These are phyloP conservation scores for Penicillium sp. DNA, from an alignment of 2,329 filamentous ascomycete species.

Conservation along the genomic window DNA sequence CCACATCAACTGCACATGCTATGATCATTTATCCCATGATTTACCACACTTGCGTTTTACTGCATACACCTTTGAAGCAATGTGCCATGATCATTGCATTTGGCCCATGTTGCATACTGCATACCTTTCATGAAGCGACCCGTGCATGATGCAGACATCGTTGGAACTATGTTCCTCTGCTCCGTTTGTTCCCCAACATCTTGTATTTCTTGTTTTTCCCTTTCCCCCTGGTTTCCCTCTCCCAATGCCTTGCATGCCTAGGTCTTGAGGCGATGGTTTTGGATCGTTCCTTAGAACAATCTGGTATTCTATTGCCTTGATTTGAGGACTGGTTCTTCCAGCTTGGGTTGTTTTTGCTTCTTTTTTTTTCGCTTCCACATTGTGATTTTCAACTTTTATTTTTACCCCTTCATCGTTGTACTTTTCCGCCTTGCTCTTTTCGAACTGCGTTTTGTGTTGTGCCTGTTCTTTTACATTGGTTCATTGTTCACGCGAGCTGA, in stretches of 20 bases:
- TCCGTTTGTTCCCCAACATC: slow-evolving; percentile 1
- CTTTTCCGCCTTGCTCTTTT: slow-evolving; percentile 14
- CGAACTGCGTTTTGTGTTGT: slow-evolving; percentile 8
- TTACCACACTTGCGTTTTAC: slow-evolving; percentile 18
- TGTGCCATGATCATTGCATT: slow-evolving; percentile 24
- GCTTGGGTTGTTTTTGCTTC: background rate
- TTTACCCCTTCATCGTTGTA: slow-evolving; percentile 13
- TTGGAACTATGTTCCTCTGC: slow-evolving; percentile 7
- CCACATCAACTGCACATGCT: slow-evolving; percentile 18
- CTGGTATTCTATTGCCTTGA: slow-evolving; percentile 1
- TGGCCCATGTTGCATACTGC: slow-evolving; percentile 24
- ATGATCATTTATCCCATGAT: slow-evolving; percentile 18
- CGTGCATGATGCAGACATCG: slow-evolving; percentile 19
- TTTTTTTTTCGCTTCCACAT: slow-evolving; percentile 2
- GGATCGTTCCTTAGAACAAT: slow-evolving; percentile 2
- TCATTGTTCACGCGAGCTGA: background rate
- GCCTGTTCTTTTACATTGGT: background rate
- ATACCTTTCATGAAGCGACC: slow-evolving; percentile 18
- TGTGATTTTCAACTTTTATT: slow-evolving; percentile 20
- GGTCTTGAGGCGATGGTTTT: background rate
- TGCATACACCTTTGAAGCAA: slow-evolving; percentile 20
- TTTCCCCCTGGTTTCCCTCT: background rate
- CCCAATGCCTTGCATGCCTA: background rate
- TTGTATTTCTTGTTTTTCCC: slow-evolving; percentile 5
- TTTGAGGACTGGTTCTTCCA: background rate